Evolutionary conservation across 2,329 filamentous ascomycete species (phyloP), one percentile per base, ranked within the genome.

Genomic region (Trichoderma sp.): DNA sequence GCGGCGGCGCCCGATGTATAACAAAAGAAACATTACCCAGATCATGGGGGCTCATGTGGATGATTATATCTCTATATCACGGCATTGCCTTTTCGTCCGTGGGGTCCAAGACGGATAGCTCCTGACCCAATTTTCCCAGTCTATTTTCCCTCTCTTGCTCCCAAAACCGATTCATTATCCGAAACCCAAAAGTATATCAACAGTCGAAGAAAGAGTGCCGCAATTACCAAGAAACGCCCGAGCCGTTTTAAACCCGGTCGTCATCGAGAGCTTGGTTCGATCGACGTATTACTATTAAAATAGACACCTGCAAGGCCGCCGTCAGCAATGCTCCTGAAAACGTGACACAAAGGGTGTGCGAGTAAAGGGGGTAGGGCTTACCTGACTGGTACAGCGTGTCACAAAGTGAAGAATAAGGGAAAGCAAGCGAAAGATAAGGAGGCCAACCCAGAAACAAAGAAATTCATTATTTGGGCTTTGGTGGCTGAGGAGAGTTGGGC

Each of bases 401-500:
- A 31, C 56, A 50, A 31, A 67, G 60, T 21, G 53, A 63, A 75
- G 64, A 41, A 45, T 45, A 45, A 64, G 75, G 53, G 60, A 62
- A 74, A 68, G 71, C 50, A 65, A 41, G 59, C 21, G 31, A 56
- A 45, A 29, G 18, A 76, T 21, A 56, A 56, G 4, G 59, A 31
- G 63, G 21, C 69, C 27, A 50, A n/a, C 59, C 59, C 69, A 35
- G 35, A 12, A 31, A 45, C 14, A 35, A 50, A 38, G n/a, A 18
- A 64, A 63, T n/a, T 11, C 62, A 73, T 75, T 80, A 81, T 75
- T 80, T 77, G 24, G 81, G 77, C 78, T 83, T 85, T 14, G 82
- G 83, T 14, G 82, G 83, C 76, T 84, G 83, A 64, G 83, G 83
- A 33, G 79, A 78, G 78, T 76, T 83, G 71, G 83, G 83, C 80